Conservation (phyloP, 2,329 filamentous ascomycete species). For the Escovopsis sp. region DNA sequence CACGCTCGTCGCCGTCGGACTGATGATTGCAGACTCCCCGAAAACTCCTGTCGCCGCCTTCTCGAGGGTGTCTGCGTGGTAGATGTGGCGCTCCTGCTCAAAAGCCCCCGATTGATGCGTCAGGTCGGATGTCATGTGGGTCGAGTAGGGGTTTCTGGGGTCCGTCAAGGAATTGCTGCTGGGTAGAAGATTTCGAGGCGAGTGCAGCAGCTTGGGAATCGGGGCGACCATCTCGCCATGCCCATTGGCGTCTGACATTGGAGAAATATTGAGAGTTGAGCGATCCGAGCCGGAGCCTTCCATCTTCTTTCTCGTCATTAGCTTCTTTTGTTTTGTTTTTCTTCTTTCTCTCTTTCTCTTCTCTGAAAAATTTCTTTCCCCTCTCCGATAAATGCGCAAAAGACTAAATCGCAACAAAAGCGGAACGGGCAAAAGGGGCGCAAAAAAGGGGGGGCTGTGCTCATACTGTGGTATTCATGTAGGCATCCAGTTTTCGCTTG, state of each 20-base stretch:
- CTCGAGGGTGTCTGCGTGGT: constrained; percentile 10
- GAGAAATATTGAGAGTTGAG: constrained; percentile 2
- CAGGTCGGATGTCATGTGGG: constrained; percentile 11
- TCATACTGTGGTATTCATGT: constrained; percentile 27
- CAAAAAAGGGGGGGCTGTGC: neutral
- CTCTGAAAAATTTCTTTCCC: neutral
- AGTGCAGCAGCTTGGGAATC: constrained; percentile 3
- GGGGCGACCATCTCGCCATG: neutral
- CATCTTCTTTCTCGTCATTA: neutral
- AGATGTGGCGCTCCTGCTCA: constrained; percentile 17
- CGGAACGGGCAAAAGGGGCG: neutral
- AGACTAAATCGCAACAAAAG: too few species aligned
- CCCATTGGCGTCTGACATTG: constrained; percentile 3
- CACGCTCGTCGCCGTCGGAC: constrained; percentile 12
- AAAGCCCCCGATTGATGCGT: constrained; percentile 19
- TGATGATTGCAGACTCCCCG: constrained; percentile 5
- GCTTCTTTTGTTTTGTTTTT: neutral
- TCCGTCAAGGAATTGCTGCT: constrained; percentile 3
- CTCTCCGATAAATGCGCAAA: neutral
- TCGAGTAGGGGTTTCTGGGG: constrained; percentile 1
- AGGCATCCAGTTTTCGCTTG: constrained; percentile 61
- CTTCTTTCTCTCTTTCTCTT: too few species aligned
- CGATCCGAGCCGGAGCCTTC: neutral
- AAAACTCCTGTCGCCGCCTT: neutral
- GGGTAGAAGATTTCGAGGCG: constrained; percentile 5